Evolutionary conservation across 1,284 basidiomycete genomes (phyloP).

Genomic region (Peniophora sp.): DNA sequence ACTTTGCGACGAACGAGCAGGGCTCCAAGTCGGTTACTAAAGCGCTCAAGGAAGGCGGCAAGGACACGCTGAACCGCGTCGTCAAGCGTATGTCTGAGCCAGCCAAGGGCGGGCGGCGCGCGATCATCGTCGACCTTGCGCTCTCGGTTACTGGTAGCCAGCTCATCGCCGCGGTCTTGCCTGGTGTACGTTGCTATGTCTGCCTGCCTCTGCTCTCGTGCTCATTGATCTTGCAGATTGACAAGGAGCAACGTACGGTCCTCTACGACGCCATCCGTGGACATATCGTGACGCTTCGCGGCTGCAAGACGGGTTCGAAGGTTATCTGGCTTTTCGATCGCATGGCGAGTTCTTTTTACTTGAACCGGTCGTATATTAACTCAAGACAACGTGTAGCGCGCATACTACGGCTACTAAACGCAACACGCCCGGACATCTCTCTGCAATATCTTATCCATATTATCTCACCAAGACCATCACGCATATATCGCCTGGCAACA

Average conservation of each 20-base stretch:
- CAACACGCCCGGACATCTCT: slow-evolving; percentile 3
- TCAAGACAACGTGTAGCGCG: slow-evolving; percentile 44
- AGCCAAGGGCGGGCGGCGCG: slow-evolving; percentile 66
- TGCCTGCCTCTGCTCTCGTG: neutral
- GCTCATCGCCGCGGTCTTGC: slow-evolving; percentile 69
- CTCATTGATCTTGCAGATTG: slow-evolving; percentile 37
- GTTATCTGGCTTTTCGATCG: slow-evolving; percentile 71
- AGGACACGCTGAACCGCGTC: slow-evolving; percentile 60
- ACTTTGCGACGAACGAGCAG: slow-evolving; percentile 73
- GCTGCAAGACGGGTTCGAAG: slow-evolving; percentile 80
- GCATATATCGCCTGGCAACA: no score
- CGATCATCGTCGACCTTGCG: slow-evolving; percentile 77
- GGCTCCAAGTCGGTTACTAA: slow-evolving; percentile 78
- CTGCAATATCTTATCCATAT: slow-evolving; percentile 4
- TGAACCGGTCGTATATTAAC: slow-evolving; percentile 16
- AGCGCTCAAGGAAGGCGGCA: slow-evolving; percentile 74
- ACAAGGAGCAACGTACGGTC: slow-evolving; percentile 70
- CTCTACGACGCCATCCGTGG: slow-evolving; percentile 78
- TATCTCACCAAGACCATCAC: slow-evolving; percentile 1
- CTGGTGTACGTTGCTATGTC: slow-evolving; percentile 39
- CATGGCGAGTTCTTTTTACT: slow-evolving; percentile 1
- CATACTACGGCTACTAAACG: slow-evolving; percentile 37
- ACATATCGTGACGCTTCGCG: slow-evolving; percentile 76
- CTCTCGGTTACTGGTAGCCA: slow-evolving; percentile 78
- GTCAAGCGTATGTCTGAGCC: slow-evolving; percentile 77